Conservation (phyloP, 257 asterid species). For the Solanum piurae region DNA sequence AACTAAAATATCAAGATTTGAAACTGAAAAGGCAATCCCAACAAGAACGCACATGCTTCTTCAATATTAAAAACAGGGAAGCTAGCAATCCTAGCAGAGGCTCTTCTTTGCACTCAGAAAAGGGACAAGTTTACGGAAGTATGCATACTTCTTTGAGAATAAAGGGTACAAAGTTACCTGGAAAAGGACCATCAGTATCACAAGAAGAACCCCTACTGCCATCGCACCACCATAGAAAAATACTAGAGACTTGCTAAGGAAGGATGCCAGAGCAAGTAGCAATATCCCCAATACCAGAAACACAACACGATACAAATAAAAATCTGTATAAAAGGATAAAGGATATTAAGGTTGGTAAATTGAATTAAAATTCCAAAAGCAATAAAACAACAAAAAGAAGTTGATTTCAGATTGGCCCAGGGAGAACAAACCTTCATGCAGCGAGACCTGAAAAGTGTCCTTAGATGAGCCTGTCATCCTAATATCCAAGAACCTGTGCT, state of each 20-base stretch:
- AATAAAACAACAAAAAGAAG: background rate
- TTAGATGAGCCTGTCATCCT: slow-evolving; percentile 42
- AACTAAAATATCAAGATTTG: background rate
- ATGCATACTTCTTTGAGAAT: background rate
- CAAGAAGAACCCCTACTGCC: slow-evolving; percentile 66
- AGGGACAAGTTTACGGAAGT: background rate
- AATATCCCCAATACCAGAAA: slow-evolving; percentile 60
- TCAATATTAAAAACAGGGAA: background rate
- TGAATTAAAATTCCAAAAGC: background rate
- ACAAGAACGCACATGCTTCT: background rate
- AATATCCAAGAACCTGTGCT: slow-evolving; percentile 64
- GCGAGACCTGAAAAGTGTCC: slow-evolving; percentile 54
- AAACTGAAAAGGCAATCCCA: background rate
- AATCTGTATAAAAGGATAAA: slow-evolving; percentile 36
- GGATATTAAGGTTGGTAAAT: background rate
- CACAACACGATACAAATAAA: slow-evolving; percentile 43
- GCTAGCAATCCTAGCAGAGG: background rate
- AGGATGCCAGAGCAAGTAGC: slow-evolving; percentile 51
- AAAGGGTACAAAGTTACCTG: slow-evolving; percentile 36
- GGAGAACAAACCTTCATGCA: slow-evolving; percentile 64
- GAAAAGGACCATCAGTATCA: slow-evolving; percentile 75
- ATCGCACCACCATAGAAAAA: slow-evolving; percentile 83
- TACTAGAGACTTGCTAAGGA: slow-evolving; percentile 68
- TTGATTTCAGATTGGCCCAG: background rate
- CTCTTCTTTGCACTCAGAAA: background rate